phyloP scores from a whole-genome alignment of 257 asterid genomes.

The Linderniella brevidens region DNA sequence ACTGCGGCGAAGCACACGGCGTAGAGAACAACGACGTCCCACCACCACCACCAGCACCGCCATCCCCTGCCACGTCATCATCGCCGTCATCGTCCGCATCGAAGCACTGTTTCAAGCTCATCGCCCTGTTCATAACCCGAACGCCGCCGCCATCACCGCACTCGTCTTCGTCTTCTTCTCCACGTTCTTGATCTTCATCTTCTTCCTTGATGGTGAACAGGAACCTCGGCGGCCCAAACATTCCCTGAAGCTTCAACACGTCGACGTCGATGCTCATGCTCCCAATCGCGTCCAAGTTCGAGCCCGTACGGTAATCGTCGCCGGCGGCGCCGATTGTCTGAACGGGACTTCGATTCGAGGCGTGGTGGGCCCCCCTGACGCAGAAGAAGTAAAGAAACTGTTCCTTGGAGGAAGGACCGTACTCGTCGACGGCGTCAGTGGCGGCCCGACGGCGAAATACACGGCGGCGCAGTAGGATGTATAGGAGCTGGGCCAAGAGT shows the following conservation, averaged over 20 bases:
- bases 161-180: constrained; percentile 6
- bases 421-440: constrained; percentile 12
- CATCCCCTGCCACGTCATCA: background rate
- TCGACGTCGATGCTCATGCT: constrained; percentile 23
- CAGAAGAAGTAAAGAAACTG: constrained; percentile 35
- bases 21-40: constrained; percentile 32
- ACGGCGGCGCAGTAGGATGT: constrained; percentile 47
- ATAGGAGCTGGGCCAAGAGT: constrained; percentile 25
- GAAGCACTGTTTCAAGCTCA: no score
- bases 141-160: constrained; percentile 14
- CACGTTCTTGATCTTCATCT: constrained; percentile 14
- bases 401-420: constrained; percentile 13
- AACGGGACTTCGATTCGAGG: constrained; percentile 12
- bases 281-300: constrained; percentile 25
- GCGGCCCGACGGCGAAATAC: constrained; percentile 20
- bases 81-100: background rate
- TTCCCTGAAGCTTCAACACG: constrained; percentile 32
- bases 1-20: constrained; percentile 34
- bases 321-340: constrained; percentile 7
- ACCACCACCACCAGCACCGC: constrained; percentile 1
- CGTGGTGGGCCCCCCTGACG: constrained; percentile 12
- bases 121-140: background rate
- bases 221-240: constrained; percentile 47
- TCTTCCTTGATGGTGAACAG: constrained; percentile 43
- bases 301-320: constrained; percentile 1